Evolutionary conservation across 1,139 yeast species (phyloP).

Genomic region (Hanseniaspora uvarum): DNA sequence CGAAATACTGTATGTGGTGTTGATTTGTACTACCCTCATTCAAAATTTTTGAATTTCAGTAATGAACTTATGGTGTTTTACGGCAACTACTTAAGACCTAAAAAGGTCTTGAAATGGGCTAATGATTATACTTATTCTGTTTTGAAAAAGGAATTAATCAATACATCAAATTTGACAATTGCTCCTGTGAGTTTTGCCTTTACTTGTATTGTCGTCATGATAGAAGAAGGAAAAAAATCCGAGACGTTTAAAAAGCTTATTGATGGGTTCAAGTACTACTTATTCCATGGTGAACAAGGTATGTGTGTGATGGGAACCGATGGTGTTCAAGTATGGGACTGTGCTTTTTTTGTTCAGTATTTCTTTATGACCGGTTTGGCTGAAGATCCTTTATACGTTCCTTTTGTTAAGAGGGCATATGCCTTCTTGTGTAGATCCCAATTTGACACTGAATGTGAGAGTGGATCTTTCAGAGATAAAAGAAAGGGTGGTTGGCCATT

Average conservation of each 20-base stretch:
- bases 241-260: slow-evolving; percentile 46
- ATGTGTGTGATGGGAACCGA: slow-evolving; percentile 93
- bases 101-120: slow-evolving; percentile 51
- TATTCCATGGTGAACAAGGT: slow-evolving; percentile 84
- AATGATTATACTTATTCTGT: slow-evolving; percentile 50
- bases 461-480: slow-evolving; percentile 72
- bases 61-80: slow-evolving; percentile 53
- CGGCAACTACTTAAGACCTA: slow-evolving; percentile 63
- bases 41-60: slow-evolving; percentile 51
- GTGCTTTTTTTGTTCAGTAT: slow-evolving; percentile 81
- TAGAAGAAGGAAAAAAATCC: slow-evolving; percentile 64
- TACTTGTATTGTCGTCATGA: slow-evolving; percentile 58
- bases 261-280: slow-evolving; percentile 59
- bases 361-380: slow-evolving; percentile 72
- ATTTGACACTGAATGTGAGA: slow-evolving; percentile 67
- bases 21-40: slow-evolving; percentile 89
- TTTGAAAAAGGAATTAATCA: slow-evolving; percentile 60
- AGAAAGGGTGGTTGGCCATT: slow-evolving; percentile 96
- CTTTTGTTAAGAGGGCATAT: slow-evolving; percentile 53
- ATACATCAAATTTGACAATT: slow-evolving; percentile 74
- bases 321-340: slow-evolving; percentile 97
- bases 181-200: slow-evolving; percentile 93
- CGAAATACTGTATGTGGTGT: slow-evolving; percentile 84
- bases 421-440: slow-evolving; percentile 71
- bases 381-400: slow-evolving; percentile 54